Evolutionary conservation across 257 asterid species (phyloP), one percentile per base, ranked within the genome.

Genomic region (Nicotiana otophora): DNA sequence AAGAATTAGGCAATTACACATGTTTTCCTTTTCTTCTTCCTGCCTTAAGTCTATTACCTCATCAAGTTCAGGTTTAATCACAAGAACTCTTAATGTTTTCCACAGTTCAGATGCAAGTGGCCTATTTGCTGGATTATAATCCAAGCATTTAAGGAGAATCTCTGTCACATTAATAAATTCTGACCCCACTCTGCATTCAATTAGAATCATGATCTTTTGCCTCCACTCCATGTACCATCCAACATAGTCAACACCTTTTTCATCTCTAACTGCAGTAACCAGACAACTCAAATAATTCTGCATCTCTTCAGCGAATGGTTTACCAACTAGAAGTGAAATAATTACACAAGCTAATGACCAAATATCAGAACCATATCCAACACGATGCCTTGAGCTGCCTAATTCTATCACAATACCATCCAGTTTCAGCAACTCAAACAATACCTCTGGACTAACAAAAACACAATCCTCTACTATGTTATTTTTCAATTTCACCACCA

Each of bases 311-410:
- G 54, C 5, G 81, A 89, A 89, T 33, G 97, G 85, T 69, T 85
- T 87, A 67, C 98, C 97, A 77, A 85, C 76, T 55, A 96, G 84
- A 86, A 94, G 83, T 86, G 88, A 84, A 81, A 89, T 84, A 66
- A 96, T 84, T 28, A 91, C 83, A 87, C 94, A 91, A 84, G 95
- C 97, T 34, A 91, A 85, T 14, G 96, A 91, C 99, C 98, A 96
- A 85, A 89, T 91, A 89, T 94, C 98, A 20, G 97, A 90, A 87
- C 91, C 92, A 84, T 80, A 86, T 53, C 90, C 89, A 78, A 92
- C 89, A 83, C 87, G 86, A 80, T 81, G 81, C 76, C 36, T 81
- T 36, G 84, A 81, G 78, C 77, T 86, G 46, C 60, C 90, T 77
- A 19, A 58, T 84, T 82, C 87, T 80, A 90, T 39, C 66, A 84